Evolutionary conservation across 768 basidiomycete genomes (phyloP), one percentile per base, ranked within the genome.

Genomic region (Tulasnella sp.): DNA sequence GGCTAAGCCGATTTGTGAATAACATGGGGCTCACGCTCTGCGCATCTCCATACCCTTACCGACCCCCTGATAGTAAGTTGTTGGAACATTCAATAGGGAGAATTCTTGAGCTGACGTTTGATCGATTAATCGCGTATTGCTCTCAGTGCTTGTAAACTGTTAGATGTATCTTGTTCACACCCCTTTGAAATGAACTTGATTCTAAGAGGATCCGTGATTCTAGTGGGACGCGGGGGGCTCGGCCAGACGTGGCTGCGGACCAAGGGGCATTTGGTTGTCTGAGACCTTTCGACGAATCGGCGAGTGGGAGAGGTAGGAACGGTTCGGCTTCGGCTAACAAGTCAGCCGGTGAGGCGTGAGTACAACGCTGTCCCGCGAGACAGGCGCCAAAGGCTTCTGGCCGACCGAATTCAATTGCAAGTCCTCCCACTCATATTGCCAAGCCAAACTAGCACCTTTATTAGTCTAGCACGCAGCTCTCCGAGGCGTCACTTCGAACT

Each of bases 31-130:
- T 24, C n/a, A 54, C 54, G n/a, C 54, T 54, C 12, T n/a, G 54
- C 11, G 54, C 54, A 9, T 4, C 54, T 1, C 54, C 54, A 24
- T 54, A 24, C 24, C 24, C 54, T 8, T 54, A 24, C 12, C 24
- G n/a, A n/a, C 22, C 7, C n/a, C 2, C 1, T 3, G 24, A 54
- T 22, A 22, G 54, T n/a, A 9, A 54, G 54, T 54, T 37, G 37
- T 2, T 37, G 37, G 37, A 37, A 37, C 37, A 37, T 37, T 37
- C 37, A 37, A 37, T 6, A 2, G 89, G 88, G 64, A 88, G 89
- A 87, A 89, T 89, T 20, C 2, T 22, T 24, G 24, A 60, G 24
- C 58, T 60, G 20, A 60, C 58, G 22, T 24, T n/a, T 46, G 24
- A 60, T 22, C 58, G 16, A 22, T 22, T 24, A 60, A 60, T 60